A percentile compares a stretch with the other conserved stretches of the same genome.
phyloP scores from a whole-genome alignment of 176 grass and related monocot species.

The Hsuehochloa calcarea region DNA sequence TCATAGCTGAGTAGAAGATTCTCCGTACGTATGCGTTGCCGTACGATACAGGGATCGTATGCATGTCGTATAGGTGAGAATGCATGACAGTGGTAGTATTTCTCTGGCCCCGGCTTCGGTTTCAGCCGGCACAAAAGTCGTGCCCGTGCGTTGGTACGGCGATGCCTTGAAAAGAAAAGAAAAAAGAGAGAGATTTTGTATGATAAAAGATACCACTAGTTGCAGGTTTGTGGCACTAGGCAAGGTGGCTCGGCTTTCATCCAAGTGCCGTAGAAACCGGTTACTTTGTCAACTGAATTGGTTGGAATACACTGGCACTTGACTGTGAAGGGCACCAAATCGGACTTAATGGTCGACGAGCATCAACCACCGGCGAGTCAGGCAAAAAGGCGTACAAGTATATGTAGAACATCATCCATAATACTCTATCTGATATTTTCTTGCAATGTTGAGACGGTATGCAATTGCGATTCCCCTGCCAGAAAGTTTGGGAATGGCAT shows the following conservation, averaged over 20 bases:
- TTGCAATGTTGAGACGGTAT: background rate
- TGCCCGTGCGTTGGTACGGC: too few species aligned
- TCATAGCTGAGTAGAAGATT: too few species aligned
- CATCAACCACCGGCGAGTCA: background rate
- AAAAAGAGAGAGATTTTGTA: too few species aligned
- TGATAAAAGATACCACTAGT: background rate
- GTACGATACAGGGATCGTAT: background rate
- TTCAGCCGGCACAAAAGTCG: too few species aligned
- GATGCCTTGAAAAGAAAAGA: background rate
- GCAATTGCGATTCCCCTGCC: background rate
- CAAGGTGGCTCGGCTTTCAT: background rate
- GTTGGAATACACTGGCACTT: conserved; percentile 23
- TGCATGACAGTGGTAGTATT: background rate
- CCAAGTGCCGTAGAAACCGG: background rate
- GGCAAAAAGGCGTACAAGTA: background rate
- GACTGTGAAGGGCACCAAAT: conserved; percentile 33
- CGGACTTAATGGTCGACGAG: background rate
- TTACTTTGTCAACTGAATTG: conserved; percentile 20
- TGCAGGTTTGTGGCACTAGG: background rate
- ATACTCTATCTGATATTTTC: too few species aligned
- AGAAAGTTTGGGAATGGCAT: background rate
- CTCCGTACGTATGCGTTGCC: background rate
- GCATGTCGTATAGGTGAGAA: background rate
- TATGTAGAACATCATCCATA: background rate
- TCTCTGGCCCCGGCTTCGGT: background rate